phyloP scores from a whole-genome alignment of 768 basidiomycete genomes.

The Kwoniella bestiolae region DNA sequence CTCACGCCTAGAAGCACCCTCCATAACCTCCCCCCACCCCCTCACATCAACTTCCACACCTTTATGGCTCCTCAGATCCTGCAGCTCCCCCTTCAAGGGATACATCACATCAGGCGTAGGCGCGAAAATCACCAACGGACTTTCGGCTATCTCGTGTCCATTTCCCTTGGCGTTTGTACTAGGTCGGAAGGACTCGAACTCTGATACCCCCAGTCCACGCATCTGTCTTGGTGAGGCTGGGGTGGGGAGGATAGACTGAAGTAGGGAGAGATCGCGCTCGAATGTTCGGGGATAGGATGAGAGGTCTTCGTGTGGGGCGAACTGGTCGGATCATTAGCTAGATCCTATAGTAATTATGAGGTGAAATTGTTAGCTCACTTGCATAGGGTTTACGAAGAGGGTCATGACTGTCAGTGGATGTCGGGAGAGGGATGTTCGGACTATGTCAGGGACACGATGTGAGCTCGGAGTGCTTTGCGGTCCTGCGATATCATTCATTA shows the following conservation, averaged over 20 bases:
- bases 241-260: constrained; percentile 56
- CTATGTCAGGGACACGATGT: constrained; percentile 58
- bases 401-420: constrained; percentile 89
- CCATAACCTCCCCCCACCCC: constrained; percentile 90
- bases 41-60: constrained; percentile 93
- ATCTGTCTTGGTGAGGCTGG: constrained; percentile 19
- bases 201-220: constrained; percentile 47
- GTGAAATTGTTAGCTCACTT: constrained; percentile 55
- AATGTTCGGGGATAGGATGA: constrained; percentile 88
- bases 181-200: constrained; percentile 58
- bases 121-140: constrained; percentile 66
- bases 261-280: constrained; percentile 69
- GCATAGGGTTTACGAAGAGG: constrained; percentile 97
- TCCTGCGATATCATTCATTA: background rate
- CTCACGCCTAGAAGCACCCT: constrained; percentile 73
- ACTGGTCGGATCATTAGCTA: constrained; percentile 56
- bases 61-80: constrained; percentile 71
- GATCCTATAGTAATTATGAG: too few species aligned
- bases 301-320: constrained; percentile 93
- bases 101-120: constrained; percentile 86
- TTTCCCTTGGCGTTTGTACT: background rate
- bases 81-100: constrained; percentile 79
- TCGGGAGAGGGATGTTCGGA: constrained; percentile 71
- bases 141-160: constrained; percentile 16
- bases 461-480: background rate